These are phyloP conservation scores for Turritis glabra DNA, from an alignment of 345 rosid species.

Conservation along the genomic window DNA sequence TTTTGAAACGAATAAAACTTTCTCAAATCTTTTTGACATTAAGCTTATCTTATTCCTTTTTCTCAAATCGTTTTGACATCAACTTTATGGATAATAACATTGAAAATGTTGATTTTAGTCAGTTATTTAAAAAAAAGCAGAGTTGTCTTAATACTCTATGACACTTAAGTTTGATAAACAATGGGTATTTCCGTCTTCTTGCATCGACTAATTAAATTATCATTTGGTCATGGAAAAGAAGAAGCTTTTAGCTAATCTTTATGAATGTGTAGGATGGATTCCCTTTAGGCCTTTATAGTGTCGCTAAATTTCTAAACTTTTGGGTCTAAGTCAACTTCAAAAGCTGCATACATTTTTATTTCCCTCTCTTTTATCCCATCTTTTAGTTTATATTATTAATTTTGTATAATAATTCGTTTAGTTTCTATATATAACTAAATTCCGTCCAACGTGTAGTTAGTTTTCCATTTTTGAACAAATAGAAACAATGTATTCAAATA, in stretches of 20 bases:
- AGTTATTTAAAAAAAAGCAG: too few species aligned
- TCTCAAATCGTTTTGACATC: not conserved
- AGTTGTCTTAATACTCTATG: too few species aligned
- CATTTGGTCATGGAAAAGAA: not conserved
- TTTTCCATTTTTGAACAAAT: too few species aligned
- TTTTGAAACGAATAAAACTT: not conserved
- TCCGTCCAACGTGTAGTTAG: too few species aligned
- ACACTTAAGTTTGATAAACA: not conserved
- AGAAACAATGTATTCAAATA: too few species aligned
- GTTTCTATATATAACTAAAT: too few species aligned
- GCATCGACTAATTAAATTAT: not conserved
- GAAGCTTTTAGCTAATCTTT: not conserved
- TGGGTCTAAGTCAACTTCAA: constrained; percentile 17
- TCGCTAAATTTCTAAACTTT: not conserved
- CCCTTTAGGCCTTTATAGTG: too few species aligned
- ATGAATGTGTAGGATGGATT: constrained; percentile 15
- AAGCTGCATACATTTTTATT: constrained; percentile 3
- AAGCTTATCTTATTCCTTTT: not conserved
- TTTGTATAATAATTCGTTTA: too few species aligned
- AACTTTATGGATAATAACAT: not conserved
- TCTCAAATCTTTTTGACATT: not conserved
- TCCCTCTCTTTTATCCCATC: too few species aligned
- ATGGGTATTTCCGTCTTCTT: not conserved
- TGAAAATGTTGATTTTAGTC: not conserved
- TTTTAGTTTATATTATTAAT: too few species aligned